Base-by-base conservation (phyloP, 441 rosid genomes). In the Pelargonium myrrhifolium region DNA sequence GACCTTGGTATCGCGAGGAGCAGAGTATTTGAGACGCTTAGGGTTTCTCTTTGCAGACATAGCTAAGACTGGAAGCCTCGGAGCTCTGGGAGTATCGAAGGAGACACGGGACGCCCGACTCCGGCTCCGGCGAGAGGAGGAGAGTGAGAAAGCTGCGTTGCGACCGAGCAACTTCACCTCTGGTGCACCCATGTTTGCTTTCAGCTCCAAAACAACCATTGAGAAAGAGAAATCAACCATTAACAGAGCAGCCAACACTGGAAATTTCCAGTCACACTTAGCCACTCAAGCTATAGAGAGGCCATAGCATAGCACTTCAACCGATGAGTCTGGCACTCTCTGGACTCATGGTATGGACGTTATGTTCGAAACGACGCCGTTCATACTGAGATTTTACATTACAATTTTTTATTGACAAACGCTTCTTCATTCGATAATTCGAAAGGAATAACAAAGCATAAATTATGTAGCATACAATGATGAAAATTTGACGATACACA, bases 1-100 rank as follows among this genome's bases (percentile, higher is more conserved):
- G 71, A 86, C 92, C 93, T 87, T 86, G 37, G 83, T 59, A 70
- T 86, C 86, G 64, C 87, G 92, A 77, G 95, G 93, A 71, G 92
- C 71, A 6, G 88, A 77, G 82, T 93, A 93, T 62, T 89, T 93
- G 78, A 93, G 95, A 64, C 97, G 96, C 79, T 93, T 93, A 21
- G 97, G 99, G 81, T 84, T 90, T 77, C 86, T 82, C 82, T 89
- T 90, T 47, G 77, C 80, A 3, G 93, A 83, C 79, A 90, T 76
- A 42, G 89, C 80, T 18, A 82, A 59, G 66, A 83, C 74, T 0
- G 31, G 71, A 62, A 75, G 65, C 59, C 76, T 78, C 45, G 65
- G 72, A 20, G 75, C 64, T 53, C 76, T 78, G 51, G 63, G 72
- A 20, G 75, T 64, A 67, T 17, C 59, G 55, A 80, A 80, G 62